These are phyloP conservation scores for Cladosporium velox DNA, from an alignment of 2,329 filamentous ascomycete genomes.

Conservation along the genomic window DNA sequence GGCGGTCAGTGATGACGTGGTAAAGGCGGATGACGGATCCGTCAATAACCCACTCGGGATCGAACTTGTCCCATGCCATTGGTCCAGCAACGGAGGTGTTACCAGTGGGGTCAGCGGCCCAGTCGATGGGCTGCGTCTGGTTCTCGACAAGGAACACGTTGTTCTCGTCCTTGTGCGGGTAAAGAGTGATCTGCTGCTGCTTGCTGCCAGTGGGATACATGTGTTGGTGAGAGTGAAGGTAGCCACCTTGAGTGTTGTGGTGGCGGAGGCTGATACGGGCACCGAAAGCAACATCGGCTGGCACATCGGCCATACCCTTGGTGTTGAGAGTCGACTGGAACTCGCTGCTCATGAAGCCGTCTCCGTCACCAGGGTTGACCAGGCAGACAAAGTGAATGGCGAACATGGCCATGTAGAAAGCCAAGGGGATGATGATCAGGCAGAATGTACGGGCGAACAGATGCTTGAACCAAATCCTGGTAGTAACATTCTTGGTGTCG, in stretches of 20 bases:
- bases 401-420: conserved; percentile 97
- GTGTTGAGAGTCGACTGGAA: conserved; percentile 97
- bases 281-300: conserved; percentile 87
- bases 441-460: conserved; percentile 89
- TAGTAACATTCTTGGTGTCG: conserved; percentile 79
- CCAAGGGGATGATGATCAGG: conserved; percentile 81
- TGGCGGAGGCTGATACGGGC: conserved; percentile 85
- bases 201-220: conserved; percentile 99
- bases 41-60: conserved; percentile 72
- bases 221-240: conserved; percentile 91
- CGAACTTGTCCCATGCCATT: conserved; percentile 75
- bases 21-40: conserved; percentile 81
- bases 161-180: conserved; percentile 99
- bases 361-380: conserved; percentile 91
- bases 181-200: conserved; percentile 97
- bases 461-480: conserved; percentile 88
- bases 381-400: conserved; percentile 94
- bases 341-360: conserved; percentile 99
- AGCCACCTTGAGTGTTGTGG: conserved; percentile 95
- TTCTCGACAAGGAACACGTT: conserved; percentile 95
- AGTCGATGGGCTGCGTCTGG: conserved; percentile 81
- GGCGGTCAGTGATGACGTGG: conserved; percentile 78
- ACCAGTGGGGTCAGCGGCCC: conserved; percentile 38
- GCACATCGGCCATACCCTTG: conserved; percentile 93
- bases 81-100: conserved; percentile 79